Evolutionary conservation across 106 monocot genomes (phyloP).

Genomic region (Dendrobium chrysotoxum): DNA sequence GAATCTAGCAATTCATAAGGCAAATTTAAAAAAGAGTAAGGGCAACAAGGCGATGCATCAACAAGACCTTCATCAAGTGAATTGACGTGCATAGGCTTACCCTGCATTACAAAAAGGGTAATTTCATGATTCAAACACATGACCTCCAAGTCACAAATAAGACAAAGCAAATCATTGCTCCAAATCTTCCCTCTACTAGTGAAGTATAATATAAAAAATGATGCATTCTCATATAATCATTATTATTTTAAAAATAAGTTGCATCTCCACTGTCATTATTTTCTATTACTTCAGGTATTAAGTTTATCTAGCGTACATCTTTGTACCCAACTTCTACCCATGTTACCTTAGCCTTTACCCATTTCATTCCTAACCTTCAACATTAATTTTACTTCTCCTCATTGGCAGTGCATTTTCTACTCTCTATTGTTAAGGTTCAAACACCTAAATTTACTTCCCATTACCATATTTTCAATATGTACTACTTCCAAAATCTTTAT

Average conservation of each 20-base stretch:
- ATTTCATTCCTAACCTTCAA: not conserved
- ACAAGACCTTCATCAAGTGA: too few relatives aligned
- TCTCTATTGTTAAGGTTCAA: not conserved
- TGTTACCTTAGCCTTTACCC: not conserved
- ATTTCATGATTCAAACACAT: not conserved
- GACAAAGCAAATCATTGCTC: not conserved
- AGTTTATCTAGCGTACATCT: not conserved
- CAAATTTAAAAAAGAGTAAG: not conserved
- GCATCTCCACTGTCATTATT: not conserved
- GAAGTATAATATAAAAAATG: not conserved
- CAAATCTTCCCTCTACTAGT: not conserved
- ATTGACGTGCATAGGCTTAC: not conserved
- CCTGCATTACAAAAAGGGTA: not conserved
- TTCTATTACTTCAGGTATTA: not conserved
- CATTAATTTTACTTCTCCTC: not conserved
- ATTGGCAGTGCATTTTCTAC: not conserved
- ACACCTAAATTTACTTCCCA: not conserved
- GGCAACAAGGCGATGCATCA: not conserved
- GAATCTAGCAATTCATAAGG: not conserved
- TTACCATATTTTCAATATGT: not conserved
- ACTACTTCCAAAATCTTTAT: not conserved
- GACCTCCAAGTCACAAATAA: not conserved
- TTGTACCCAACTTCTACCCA: not conserved
- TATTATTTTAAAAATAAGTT: not conserved
- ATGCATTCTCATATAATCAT: not conserved